phyloP scores from a whole-genome alignment of 495 filamentous ascomycete genomes.

The Neurospora africana region DNA sequence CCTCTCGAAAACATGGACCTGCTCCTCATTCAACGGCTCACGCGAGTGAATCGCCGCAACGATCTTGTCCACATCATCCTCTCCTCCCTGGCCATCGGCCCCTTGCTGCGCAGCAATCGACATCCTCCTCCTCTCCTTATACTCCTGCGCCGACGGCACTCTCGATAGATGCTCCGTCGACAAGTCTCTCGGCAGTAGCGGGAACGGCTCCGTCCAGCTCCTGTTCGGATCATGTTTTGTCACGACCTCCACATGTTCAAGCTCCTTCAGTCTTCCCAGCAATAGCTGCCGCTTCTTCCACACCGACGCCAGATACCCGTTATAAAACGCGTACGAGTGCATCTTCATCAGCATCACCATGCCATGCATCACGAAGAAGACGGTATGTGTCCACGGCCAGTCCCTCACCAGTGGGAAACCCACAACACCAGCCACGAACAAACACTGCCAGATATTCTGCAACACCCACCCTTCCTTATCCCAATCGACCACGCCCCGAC shows the following conservation, averaged over 20 bases:
- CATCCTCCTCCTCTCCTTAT: slow-evolving; percentile 28
- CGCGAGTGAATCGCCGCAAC: slow-evolving; percentile 44
- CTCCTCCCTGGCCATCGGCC: slow-evolving; percentile 12
- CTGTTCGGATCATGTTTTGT: slow-evolving; percentile 16
- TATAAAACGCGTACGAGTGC: slow-evolving; percentile 67
- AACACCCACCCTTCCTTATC: slow-evolving; percentile 53
- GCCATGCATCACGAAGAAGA: slow-evolving; percentile 63
- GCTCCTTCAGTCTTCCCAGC: slow-evolving; percentile 23
- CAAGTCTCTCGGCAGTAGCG: slow-evolving; percentile 13
- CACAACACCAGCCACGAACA: slow-evolving; percentile 48
- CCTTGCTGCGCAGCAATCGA: slow-evolving; percentile 20
- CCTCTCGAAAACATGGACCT: slow-evolving; percentile 46
- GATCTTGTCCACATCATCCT: slow-evolving; percentile 40
- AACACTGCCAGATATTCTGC: slow-evolving; percentile 55
- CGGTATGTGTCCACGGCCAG: slow-evolving; percentile 64
- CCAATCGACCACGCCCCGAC: slow-evolving; percentile 50
- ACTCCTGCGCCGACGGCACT: slow-evolving; percentile 26
- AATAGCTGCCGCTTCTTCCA: slow-evolving; percentile 35
- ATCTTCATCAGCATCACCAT: slow-evolving; percentile 70
- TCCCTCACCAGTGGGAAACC: slow-evolving; percentile 52
- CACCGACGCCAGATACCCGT: slow-evolving; percentile 56
- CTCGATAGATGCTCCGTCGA: slow-evolving; percentile 28
- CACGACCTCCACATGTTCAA: slow-evolving; percentile 23
- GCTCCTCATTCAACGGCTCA: slow-evolving; percentile 45
- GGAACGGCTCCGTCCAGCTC: slow-evolving; percentile 20